Base-by-base conservation (phyloP, 495 filamentous ascomycete species). In the Penicillium dipodomyicola region DNA sequence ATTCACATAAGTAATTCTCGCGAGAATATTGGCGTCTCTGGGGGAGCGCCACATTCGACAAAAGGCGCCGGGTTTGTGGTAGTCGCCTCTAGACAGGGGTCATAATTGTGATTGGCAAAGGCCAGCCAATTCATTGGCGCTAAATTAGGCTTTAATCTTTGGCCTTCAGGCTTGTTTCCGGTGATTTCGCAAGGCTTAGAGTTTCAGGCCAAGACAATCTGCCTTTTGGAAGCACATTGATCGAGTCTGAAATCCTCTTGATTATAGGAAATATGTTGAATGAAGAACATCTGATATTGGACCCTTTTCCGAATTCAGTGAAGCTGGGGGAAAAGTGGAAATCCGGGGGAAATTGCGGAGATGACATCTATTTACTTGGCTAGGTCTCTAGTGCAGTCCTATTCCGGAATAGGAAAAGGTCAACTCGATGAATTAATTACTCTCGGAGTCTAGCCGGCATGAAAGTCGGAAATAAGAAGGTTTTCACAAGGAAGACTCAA, bases 101-200 rank as follows among this genome's bases (percentile, higher is more conserved):
- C 6, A 15, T 20, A 7, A 15, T 15, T 50, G 3, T 50, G 32
- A 50, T 50, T 50, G 6, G 32, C 12, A 5, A 20, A 6, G 3
- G 17, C 29, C 15, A 20, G 30, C 14, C 17, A 30, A 14, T 23
- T 7, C 7, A 10, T 22, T 33, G 30, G 27, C 22, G 25, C 48
- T n/a, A 39, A 49, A n/a, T 30, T 19, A 51, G 50, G 50, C 39
- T 52, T 25, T 19, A 19, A 51, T 30, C n/a, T 3, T 25, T 41
- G 49, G 11, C n/a, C 14, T 17, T 17, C 35, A 17, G n/a, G 35
- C 2, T 17, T 39, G 35, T 39, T 39, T 39, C n/a, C 35, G 35
- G 35, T 4, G 35, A 39, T 10, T 33, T 33, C 30, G 17, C n/a
- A 39, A n/a, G 35, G n/a, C 4, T 43, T 4, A 4, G 10, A 30